Base-by-base conservation (phyloP, 176 grass and related monocot genomes). In the Eragrostis curvula region DNA sequence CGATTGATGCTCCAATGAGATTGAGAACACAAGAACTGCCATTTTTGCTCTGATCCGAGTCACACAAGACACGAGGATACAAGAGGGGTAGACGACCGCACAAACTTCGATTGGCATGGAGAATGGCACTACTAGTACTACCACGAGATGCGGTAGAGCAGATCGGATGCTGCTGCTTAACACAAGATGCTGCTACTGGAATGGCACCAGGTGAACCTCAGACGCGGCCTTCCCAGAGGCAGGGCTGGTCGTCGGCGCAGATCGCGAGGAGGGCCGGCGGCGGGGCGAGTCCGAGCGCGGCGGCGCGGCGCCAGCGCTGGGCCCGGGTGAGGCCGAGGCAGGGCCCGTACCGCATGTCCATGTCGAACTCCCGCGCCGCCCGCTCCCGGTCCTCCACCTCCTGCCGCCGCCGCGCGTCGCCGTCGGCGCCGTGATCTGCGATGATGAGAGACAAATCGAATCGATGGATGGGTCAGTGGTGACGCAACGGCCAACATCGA, bases 281-380 rank as follows among this genome's bases (percentile, higher is more conserved):
- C 66, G 92, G 92, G 25, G 85, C 75, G 77, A 91, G 92, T 9
- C 86, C 92, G 41, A 94, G 85, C 59, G 68, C 52, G 39, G 76
- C 75, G 36, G 92, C 92, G 17, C 92, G 89, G 42, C 77, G 83
- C 86, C 89, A 91, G 29, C 89, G 89, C 80, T 87, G 84, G 69
- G 66, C 74, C 45, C 92, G 84, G 68, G 76, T 87, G 86, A 94
- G 73, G 24, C 89, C 92, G 65, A 94, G 73, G 89, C 92, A 94
- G 47, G 92, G 92, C 17, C 92, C 92, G 81, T 91, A 94, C 67
- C 86, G 82, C 86, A 85, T 94, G 86, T 91, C 92, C 89, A 94
- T 60, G 84, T 94, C 92, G 89, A 94, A 94, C 83, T 82, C 77
- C 77, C 89, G 28, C 20, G 51, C 82, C 68, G 60, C 83, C 72